Percentiles rank a stretch among this genome's conserved stretches.
These are phyloP conservation scores for Anthracocystis panici-leucophaei DNA, from an alignment of 1,284 basidiomycete species.

Conservation along the genomic window DNA sequence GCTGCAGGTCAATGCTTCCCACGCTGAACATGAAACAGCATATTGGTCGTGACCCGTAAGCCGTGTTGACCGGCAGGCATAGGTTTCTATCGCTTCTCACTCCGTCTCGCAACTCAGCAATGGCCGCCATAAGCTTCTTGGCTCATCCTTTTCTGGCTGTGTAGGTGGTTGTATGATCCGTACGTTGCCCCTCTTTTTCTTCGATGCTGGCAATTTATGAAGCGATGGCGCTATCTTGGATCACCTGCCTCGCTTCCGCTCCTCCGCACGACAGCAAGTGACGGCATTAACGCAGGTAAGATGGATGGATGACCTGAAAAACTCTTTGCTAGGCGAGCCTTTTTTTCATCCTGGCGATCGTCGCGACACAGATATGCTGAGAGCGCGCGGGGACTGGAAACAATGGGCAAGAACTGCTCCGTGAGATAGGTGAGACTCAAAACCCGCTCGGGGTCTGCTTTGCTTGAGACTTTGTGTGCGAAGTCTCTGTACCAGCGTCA, in stretches of 20 bases:
- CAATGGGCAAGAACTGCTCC: no score
- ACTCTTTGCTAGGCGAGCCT: not conserved
- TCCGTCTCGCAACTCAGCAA: not conserved
- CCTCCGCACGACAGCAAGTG: not conserved
- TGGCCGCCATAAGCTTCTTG: conserved; percentile 3
- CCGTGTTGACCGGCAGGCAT: no score
- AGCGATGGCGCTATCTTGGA: no score
- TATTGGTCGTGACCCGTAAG: no score
- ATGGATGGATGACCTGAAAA: not conserved
- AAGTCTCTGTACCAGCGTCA: not conserved
- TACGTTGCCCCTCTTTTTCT: not conserved
- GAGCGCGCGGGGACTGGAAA: not conserved
- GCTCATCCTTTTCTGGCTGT: not conserved
- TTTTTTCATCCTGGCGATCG: conserved; percentile 3
- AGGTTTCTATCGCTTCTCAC: no score
- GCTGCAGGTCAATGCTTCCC: no score
- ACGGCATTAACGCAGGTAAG: not conserved
- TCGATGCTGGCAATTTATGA: no score
- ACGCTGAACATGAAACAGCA: no score
- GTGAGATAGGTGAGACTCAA: no score
- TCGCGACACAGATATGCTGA: conserved; percentile 4
- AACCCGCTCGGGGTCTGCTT: not conserved
- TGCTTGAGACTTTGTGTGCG: not conserved
- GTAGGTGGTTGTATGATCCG: no score
- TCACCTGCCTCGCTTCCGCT: not conserved